Evolutionary conservation across 108 stramenopile genomes (phyloP).

Genomic region (Pseudonitzschia delicatissima): DNA sequence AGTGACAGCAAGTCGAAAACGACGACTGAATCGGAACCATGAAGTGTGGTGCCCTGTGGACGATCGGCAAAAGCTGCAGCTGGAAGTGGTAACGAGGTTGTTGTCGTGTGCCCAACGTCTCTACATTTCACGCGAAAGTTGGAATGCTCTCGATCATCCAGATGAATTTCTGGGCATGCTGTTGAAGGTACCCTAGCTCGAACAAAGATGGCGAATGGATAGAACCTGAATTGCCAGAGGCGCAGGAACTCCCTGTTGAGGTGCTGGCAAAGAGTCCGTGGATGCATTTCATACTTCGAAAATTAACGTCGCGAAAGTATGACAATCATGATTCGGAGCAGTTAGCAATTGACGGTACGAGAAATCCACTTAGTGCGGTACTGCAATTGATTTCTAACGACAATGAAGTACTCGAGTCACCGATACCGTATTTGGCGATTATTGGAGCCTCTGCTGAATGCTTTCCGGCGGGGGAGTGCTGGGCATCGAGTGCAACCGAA

Average conservation of each 20-base stretch:
- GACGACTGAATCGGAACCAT: conserved; percentile 19
- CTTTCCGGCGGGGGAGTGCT: conserved; percentile 78
- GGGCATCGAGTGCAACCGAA: conserved; percentile 48
- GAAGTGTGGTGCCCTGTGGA: conserved; percentile 36
- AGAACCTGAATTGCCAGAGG: not conserved
- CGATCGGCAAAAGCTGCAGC: conserved; percentile 51
- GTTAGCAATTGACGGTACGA: too few species aligned
- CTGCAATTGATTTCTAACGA: not conserved
- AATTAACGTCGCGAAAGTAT: conserved; percentile 5
- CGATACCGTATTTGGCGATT: conserved; percentile 46
- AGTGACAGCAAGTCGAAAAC: conserved; percentile 10
- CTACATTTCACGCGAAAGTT: conserved; percentile 49
- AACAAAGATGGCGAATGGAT: conserved; percentile 11
- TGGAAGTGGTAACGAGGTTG: conserved; percentile 63
- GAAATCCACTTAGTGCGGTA: not conserved
- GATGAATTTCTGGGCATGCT: conserved; percentile 22
- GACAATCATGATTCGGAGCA: too few species aligned
- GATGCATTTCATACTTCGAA: conserved; percentile 5
- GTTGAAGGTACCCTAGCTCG: not conserved
- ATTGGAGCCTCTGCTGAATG: conserved; percentile 66
- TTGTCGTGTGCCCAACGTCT: conserved; percentile 64
- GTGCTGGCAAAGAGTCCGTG: conserved; percentile 17
- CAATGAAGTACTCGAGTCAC: not conserved
- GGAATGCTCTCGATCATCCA: conserved; percentile 25
- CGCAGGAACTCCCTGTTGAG: conserved; percentile 8